Base-by-base conservation (phyloP, 169 alveolate genomes). In the Plasmodium vinckei region DNA sequence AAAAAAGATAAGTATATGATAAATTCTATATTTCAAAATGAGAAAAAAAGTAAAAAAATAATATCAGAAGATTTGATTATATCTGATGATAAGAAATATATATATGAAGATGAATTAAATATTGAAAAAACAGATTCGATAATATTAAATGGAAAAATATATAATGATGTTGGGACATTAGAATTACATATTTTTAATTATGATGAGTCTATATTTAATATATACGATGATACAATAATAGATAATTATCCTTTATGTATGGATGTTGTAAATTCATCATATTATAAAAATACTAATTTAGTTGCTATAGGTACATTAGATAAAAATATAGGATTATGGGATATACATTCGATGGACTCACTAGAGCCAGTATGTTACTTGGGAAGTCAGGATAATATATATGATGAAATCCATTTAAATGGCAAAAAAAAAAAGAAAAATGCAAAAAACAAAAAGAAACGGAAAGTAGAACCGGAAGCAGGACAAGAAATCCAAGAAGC, bases 221-320 rank as follows among this genome's bases (percentile, higher is more conserved):
- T 79, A 2, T 79, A 79, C 39, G 89, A 79, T 44, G 89, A 79
- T 53, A 71, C 33, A 0, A 79, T 79, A 65, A 57, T 79, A n/a
- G 89, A 79, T 47, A 63, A 49, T 1, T 68, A 64, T 44, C 89
- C 89, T 9, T 17, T 79, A 54, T 79, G 89, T 25, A 6, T 79
- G 27, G 72, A 79, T 57, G 9, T 56, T n/a, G 46, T 79, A 47
- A 15, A 57, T 12, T 17, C 27, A 1, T 67, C 60, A 1, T 79
- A 68, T 59, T 79, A 65, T 57, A 12, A 54, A 13, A 59, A 60
- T 12, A 79, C 19, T 5, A 54, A 79, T 25, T 17, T 79, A 10
- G 79, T 79, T 33, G 89, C 89, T 44, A 21, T 79, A 17, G 89
- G 89, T 17, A 79, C 89, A 4, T 15, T 79, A 44, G 39, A 79